Conservation (phyloP, 139 green algal genomes). For the Gonium pectorale region DNA sequence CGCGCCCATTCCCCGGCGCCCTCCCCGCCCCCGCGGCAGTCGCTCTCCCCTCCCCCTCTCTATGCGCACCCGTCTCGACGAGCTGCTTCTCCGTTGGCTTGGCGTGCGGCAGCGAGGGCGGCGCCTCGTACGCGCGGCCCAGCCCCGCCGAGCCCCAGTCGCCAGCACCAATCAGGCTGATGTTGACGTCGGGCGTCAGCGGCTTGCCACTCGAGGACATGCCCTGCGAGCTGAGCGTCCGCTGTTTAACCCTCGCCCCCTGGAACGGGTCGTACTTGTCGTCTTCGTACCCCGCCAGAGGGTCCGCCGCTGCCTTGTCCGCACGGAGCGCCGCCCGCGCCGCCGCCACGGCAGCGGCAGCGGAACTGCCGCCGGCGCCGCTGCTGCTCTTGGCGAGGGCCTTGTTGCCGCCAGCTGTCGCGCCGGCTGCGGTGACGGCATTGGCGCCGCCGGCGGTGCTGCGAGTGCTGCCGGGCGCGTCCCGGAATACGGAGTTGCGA, state of each 20-base stretch:
- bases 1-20: too few relatives aligned
- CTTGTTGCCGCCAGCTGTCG: background rate
- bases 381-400: background rate
- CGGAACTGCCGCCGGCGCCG: background rate
- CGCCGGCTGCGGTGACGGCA: background rate
- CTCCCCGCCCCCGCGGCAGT: background rate
- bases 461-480: background rate
- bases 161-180: background rate
- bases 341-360: background rate
- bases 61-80: conserved; percentile 17
- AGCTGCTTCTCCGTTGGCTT: conserved; percentile 31
- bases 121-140: conserved; percentile 10
- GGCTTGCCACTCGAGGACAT: too few relatives aligned
- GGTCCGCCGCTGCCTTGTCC: background rate
- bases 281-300: conserved; percentile 16
- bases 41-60: background rate
- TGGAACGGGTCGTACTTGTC: background rate
- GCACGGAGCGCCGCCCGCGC: background rate
- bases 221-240: too few relatives aligned
- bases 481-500: background rate
- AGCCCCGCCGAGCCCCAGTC: conserved; percentile 38
- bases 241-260: background rate
- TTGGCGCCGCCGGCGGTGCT: background rate
- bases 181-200: conserved; percentile 43
- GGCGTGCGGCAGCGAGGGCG: conserved; percentile 17